These are phyloP conservation scores for Lentinus brumalis DNA, from an alignment of 768 basidiomycete genomes.

Conservation along the genomic window DNA sequence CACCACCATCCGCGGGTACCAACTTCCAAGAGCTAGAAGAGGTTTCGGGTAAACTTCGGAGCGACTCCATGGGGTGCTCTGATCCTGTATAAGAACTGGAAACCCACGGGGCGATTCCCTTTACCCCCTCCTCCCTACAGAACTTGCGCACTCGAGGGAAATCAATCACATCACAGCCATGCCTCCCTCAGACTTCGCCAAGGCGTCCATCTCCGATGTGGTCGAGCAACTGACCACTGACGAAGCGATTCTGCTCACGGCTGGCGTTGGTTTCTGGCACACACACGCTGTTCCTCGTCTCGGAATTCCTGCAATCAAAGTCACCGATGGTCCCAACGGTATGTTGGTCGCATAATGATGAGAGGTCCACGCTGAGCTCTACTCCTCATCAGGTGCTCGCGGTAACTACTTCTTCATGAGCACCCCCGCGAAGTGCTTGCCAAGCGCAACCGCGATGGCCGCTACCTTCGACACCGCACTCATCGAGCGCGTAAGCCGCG, in stretches of 20 bases:
- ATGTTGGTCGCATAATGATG: conserved; percentile 22
- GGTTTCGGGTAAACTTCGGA: conserved; percentile 13
- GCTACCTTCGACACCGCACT: conserved; percentile 74
- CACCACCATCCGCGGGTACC: conserved; percentile 4
- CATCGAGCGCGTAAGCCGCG: conserved; percentile 59
- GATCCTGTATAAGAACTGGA: conserved; percentile 4
- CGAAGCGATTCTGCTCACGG: conserved; percentile 71
- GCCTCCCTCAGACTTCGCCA: conserved; percentile 71
- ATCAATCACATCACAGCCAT: conserved; percentile 34
- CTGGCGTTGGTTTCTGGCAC: conserved; percentile 80
- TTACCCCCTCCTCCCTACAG: neutral
- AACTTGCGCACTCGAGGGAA: neutral
- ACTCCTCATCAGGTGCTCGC: conserved; percentile 43
- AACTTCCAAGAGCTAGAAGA: conserved; percentile 18
- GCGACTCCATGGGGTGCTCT: neutral
- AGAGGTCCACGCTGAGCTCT: neutral
- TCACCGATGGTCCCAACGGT: conserved; percentile 83
- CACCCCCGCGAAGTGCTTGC: conserved; percentile 78
- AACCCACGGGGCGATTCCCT: neutral
- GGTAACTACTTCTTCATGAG: conserved; percentile 82
- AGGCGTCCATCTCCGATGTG: conserved; percentile 59
- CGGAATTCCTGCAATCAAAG: conserved; percentile 73
- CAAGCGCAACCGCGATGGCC: conserved; percentile 73
- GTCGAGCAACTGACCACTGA: conserved; percentile 70
- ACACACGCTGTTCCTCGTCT: conserved; percentile 66